Percentiles rank a stretch among this genome's conserved stretches.
Conservation (phyloP, 495 filamentous ascomycete species). For the Pyrenula aspistea region DNA sequence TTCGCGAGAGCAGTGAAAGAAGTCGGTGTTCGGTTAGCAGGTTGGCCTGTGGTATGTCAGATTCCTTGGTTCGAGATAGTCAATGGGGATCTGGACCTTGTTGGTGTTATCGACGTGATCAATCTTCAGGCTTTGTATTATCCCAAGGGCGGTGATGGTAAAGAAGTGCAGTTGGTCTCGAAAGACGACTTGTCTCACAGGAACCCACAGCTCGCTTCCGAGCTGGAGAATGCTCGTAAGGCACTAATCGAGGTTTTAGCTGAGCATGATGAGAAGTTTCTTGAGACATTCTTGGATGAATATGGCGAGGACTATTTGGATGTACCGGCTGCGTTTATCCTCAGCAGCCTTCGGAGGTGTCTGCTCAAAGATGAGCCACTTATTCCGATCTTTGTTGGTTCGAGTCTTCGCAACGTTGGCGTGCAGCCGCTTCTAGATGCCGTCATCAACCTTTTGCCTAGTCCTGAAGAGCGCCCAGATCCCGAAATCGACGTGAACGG, state of each 20-base stretch:
- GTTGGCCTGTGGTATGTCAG: slow-evolving; percentile 84
- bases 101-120: slow-evolving; percentile 76
- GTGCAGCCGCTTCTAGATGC: slow-evolving; percentile 89
- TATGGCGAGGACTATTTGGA: slow-evolving; percentile 57
- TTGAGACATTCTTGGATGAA: slow-evolving; percentile 66
- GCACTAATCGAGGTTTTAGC: slow-evolving; percentile 73
- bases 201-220: slow-evolving; percentile 45
- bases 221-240: slow-evolving; percentile 63
- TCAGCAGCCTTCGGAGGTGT: slow-evolving; percentile 59
- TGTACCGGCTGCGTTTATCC: slow-evolving; percentile 53
- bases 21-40: slow-evolving; percentile 63
- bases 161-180: slow-evolving; percentile 36
- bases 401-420: slow-evolving; percentile 87
- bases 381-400: slow-evolving; percentile 81
- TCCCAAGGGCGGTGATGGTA: slow-evolving; percentile 55
- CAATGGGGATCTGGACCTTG: slow-evolving; percentile 55
- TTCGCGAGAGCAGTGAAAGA: slow-evolving; percentile 82
- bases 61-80: slow-evolving; percentile 72
- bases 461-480: slow-evolving; percentile 65
- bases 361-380: slow-evolving; percentile 48
- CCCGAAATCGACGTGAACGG: slow-evolving; percentile 60
- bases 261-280: slow-evolving; percentile 74
- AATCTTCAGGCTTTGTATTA: slow-evolving; percentile 40
- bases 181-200: slow-evolving; percentile 38
- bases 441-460: slow-evolving; percentile 75